Evolutionary conservation across 2,329 filamentous ascomycete genomes (phyloP).

Genomic region (Nothophoma quercina): DNA sequence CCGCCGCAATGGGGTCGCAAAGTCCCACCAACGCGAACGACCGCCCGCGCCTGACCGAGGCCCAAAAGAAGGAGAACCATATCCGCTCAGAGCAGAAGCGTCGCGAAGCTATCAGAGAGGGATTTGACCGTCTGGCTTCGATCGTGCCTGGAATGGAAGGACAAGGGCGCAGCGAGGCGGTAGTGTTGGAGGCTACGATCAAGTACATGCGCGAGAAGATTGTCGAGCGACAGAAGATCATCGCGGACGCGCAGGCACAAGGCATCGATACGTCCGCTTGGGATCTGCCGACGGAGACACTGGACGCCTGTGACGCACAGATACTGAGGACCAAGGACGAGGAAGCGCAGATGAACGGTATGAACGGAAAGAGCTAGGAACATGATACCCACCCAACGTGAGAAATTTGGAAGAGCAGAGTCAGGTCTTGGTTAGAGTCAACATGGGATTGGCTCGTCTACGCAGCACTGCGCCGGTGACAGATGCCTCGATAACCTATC

Average conservation of each 20-base stretch:
- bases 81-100: constrained; percentile 73
- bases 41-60: constrained; percentile 71
- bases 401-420: neutral
- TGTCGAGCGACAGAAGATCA: constrained; percentile 44
- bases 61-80: constrained; percentile 77
- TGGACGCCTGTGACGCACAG: constrained; percentile 38
- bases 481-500: too few relatives aligned
- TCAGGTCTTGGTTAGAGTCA: neutral
- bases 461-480: too few relatives aligned
- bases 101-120: constrained; percentile 78
- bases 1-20: constrained; percentile 34
- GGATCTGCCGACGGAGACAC: constrained; percentile 41
- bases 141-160: constrained; percentile 84
- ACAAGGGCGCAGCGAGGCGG: constrained; percentile 82
- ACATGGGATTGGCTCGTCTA: too few relatives aligned
- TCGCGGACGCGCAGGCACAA: constrained; percentile 46
- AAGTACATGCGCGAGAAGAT: constrained; percentile 54
- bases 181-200: constrained; percentile 71
- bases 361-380: constrained; percentile 18
- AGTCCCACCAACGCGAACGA: constrained; percentile 50
- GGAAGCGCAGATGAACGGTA: constrained; percentile 26
- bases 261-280: constrained; percentile 44
- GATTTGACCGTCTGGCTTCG: constrained; percentile 81
- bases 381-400: neutral
- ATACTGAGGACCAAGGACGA: constrained; percentile 33